Percentiles rank a stretch among this genome's conserved stretches.
phyloP scores from a whole-genome alignment of 805 yeast genomes.

The Debaryomyces hansenii region DNA sequence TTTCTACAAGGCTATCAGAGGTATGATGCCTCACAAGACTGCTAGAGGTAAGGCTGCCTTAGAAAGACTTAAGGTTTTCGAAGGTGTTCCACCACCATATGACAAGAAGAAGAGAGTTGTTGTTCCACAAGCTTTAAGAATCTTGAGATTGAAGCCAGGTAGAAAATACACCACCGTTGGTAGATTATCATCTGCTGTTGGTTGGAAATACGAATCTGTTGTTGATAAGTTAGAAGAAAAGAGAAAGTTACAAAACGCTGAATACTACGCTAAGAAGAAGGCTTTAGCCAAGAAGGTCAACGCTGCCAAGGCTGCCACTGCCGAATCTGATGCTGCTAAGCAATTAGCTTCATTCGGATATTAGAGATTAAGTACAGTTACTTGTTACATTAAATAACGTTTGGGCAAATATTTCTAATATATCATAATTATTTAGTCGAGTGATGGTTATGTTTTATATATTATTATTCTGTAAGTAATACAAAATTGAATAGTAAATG shows the following conservation, averaged over 20 bases:
- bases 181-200: slow-evolving; percentile 93
- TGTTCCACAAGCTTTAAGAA: slow-evolving; percentile 99
- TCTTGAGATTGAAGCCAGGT: slow-evolving; percentile 98
- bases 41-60: slow-evolving; percentile 99
- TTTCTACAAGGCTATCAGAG: slow-evolving; percentile 99
- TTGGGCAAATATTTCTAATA: background rate
- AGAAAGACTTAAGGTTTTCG: slow-evolving; percentile 98
- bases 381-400: slow-evolving; percentile 1
- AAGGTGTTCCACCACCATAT: slow-evolving; percentile 99
- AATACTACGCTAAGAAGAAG: slow-evolving; percentile 98
- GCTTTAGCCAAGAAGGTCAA: slow-evolving; percentile 91
- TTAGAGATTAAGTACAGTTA: slow-evolving; percentile 45
- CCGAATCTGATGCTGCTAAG: slow-evolving; percentile 87
- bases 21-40: slow-evolving; percentile 99
- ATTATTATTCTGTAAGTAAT: slow-evolving; percentile 2
- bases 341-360: slow-evolving; percentile 97
- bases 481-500: slow-evolving; percentile 2
- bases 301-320: slow-evolving; percentile 83
- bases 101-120: slow-evolving; percentile 99
- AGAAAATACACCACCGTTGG: slow-evolving; percentile 99
- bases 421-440: slow-evolving; percentile 2
- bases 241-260: slow-evolving; percentile 98
- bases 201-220: slow-evolving; percentile 99
- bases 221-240: slow-evolving; percentile 98
- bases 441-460: background rate